Evolutionary conservation across 2,329 filamentous ascomycete genomes (phyloP).

Genomic region (Cladophialophora psammophila): DNA sequence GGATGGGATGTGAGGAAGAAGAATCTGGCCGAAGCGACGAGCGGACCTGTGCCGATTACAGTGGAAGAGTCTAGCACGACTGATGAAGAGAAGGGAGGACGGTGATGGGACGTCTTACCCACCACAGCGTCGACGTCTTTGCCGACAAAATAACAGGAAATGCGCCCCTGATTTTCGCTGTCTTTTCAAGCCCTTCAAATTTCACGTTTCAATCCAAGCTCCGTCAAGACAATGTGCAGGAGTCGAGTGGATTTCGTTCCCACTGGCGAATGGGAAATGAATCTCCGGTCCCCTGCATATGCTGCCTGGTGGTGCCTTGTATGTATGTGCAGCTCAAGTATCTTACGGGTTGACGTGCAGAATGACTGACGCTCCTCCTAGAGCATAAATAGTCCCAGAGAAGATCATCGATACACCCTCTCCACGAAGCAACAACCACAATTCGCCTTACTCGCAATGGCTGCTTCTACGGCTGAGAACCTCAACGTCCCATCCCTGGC

Average conservation of each 20-base stretch:
- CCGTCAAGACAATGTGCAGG: background rate
- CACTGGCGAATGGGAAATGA: background rate
- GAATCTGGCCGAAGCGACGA: slow-evolving; percentile 34
- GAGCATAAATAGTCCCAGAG: background rate
- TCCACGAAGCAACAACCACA: background rate
- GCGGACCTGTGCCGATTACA: slow-evolving; percentile 20
- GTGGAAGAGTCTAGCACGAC: slow-evolving; percentile 3
- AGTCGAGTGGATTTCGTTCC: background rate
- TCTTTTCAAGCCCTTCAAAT: background rate
- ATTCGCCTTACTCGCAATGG: background rate
- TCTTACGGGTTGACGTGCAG: background rate
- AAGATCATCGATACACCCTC: background rate
- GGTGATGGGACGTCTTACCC: background rate
- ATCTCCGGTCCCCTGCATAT: background rate
- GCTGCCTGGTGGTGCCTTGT: background rate
- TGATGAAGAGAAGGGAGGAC: slow-evolving; percentile 13
- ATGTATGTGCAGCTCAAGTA: background rate
- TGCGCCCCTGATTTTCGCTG: background rate
- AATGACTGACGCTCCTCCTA: background rate
- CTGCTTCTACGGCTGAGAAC: background rate
- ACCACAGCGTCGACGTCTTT: background rate
- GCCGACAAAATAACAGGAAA: background rate
- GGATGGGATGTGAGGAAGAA: slow-evolving; percentile 58
- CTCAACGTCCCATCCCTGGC: background rate
- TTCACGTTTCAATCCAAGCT: background rate